Percentiles rank a stretch among this genome's conserved stretches.
These are phyloP conservation scores for Mycena crocata DNA, from an alignment of 768 basidiomycete species.

Conservation along the genomic window DNA sequence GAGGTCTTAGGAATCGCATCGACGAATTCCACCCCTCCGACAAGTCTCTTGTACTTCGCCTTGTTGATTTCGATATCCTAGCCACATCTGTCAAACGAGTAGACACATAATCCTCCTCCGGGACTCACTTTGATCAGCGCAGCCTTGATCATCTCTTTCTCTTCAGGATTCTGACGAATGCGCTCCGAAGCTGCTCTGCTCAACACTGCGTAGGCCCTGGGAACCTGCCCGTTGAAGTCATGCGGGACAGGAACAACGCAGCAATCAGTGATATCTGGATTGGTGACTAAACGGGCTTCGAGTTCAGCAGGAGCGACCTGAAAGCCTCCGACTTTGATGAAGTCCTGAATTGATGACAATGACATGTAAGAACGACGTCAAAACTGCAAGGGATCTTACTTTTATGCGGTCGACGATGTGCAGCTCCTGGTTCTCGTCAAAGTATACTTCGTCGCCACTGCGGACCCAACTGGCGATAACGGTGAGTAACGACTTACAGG, in stretches of 20 bases:
- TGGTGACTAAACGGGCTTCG: not conserved
- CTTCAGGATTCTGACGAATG: not conserved
- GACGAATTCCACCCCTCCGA: not conserved
- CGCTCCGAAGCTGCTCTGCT: not conserved
- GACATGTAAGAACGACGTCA: conserved; percentile 34
- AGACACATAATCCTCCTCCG: too few relatives aligned
- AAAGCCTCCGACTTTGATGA: conserved; percentile 55
- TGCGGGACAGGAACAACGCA: not conserved
- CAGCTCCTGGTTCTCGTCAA: conserved; percentile 57
- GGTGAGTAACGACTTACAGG: conserved; percentile 49
- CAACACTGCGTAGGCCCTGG: not conserved
- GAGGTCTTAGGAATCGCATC: not conserved
- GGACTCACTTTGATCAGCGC: not conserved
- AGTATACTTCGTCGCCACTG: conserved; percentile 59
- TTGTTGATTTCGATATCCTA: not conserved
- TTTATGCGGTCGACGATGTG: conserved; percentile 64
- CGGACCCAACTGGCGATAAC: conserved; percentile 49
- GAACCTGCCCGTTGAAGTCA: not conserved
- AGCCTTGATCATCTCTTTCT: not conserved
- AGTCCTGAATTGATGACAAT: conserved; percentile 42
- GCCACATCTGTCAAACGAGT: not conserved
- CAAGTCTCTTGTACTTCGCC: conserved; percentile 1
- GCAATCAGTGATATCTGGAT: conserved; percentile 1
- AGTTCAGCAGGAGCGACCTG: conserved; percentile 11
- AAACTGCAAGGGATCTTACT: conserved; percentile 41